These are phyloP conservation scores for Dryas alaskensis DNA, from an alignment of 306 rosid species.

Conservation along the genomic window DNA sequence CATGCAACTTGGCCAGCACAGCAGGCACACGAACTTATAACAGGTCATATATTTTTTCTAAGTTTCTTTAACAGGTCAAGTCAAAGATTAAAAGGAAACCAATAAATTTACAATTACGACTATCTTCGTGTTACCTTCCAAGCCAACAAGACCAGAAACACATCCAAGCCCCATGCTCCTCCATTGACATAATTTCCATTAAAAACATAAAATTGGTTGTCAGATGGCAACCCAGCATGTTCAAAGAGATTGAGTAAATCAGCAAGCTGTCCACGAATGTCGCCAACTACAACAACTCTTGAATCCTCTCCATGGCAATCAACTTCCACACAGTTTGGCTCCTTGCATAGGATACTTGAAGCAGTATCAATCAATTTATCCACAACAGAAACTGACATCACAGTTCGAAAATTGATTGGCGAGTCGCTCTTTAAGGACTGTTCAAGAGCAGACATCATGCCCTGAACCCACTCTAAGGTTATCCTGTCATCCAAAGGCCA, in stretches of 20 bases:
- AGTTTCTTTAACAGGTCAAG: not conserved
- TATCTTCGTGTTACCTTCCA: slow-evolving; percentile 71
- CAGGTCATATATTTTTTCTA: not conserved
- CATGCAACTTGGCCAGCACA: slow-evolving; percentile 9
- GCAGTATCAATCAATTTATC: slow-evolving; percentile 50
- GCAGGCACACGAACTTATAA: slow-evolving; percentile 9
- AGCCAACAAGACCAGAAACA: slow-evolving; percentile 70
- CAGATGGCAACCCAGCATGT: slow-evolving; percentile 68
- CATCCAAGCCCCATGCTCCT: slow-evolving; percentile 89
- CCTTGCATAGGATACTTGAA: slow-evolving; percentile 53
- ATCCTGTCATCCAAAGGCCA: slow-evolving; percentile 71
- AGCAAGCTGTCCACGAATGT: slow-evolving; percentile 74
- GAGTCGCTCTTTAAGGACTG: slow-evolving; percentile 43
- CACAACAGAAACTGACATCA: slow-evolving; percentile 55
- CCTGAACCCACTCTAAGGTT: slow-evolving; percentile 72
- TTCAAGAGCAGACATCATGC: slow-evolving; percentile 59
- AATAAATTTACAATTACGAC: slow-evolving; percentile 10
- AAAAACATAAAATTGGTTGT: slow-evolving; percentile 67
- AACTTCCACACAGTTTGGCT: slow-evolving; percentile 77
- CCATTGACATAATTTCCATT: slow-evolving; percentile 81
- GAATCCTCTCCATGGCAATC: slow-evolving; percentile 61
- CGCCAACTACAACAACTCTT: slow-evolving; percentile 76
- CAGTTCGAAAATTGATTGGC: slow-evolving; percentile 49
- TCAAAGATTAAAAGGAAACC: slow-evolving; percentile 2
- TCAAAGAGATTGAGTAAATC: slow-evolving; percentile 64